A percentile compares a stretch with the other conserved stretches of the same genome.
phyloP scores from a whole-genome alignment of 1,284 basidiomycete species.

The Malassezia pachydermatis region DNA sequence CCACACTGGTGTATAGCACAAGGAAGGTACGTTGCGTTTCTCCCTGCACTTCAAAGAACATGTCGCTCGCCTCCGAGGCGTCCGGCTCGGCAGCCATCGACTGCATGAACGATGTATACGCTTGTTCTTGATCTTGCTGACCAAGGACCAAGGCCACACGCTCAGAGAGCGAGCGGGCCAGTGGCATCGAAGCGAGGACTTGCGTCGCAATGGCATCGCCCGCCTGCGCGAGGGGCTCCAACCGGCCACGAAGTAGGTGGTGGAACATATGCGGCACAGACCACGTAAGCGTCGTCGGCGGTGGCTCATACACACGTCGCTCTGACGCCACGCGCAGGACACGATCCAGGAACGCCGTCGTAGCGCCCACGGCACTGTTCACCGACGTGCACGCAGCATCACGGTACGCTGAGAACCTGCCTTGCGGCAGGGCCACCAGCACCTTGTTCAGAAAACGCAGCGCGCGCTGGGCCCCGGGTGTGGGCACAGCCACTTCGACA shows the following conservation, averaged over 20 bases:
- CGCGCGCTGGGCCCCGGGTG: not conserved
- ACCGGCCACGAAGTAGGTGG: not conserved
- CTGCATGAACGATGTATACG: not conserved
- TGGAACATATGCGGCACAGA: not conserved
- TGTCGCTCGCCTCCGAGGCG: not conserved
- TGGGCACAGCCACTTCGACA: not conserved
- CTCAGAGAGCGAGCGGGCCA: not conserved
- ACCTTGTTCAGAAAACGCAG: slow-evolving; percentile 10
- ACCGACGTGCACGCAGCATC: not conserved
- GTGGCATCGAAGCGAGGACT: not conserved
- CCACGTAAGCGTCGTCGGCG: not conserved
- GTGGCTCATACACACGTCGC: not conserved
- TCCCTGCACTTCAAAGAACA: not conserved
- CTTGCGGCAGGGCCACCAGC: slow-evolving; percentile 8
- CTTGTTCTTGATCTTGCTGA: not conserved
- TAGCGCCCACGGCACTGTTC: not conserved
- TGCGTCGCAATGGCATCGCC: not conserved
- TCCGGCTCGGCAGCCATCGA: not conserved
- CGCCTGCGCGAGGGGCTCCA: not conserved
- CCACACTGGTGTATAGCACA: not conserved
- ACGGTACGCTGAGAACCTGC: slow-evolving; percentile 2
- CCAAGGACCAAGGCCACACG: not conserved
- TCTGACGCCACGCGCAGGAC: not conserved
- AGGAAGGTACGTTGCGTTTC: not conserved
- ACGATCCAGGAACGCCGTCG: not conserved